Base-by-base conservation (phyloP, 768 basidiomycete genomes). In the Pulveroboletus sp. region DNA sequence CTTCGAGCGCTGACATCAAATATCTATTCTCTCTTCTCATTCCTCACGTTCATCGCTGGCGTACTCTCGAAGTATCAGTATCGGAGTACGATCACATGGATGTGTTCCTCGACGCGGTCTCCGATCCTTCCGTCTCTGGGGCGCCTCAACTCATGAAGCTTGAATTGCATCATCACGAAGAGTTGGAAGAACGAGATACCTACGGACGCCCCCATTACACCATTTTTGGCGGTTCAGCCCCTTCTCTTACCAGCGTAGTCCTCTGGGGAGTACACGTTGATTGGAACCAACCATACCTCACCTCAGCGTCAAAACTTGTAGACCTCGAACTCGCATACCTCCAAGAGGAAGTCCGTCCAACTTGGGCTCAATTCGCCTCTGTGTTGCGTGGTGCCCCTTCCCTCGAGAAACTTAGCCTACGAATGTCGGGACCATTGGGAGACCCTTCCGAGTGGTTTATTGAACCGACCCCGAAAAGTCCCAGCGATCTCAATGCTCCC, bases 231-330 rank as follows among this genome's bases (percentile, higher is more conserved):
- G 73, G 76, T 22, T 74, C 73, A 16, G 65, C 68, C 8, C 87
- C 87, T 2, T 73, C 69, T 8, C 68, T 89, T 13, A 67, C 62
- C 17, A 58, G 67, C 5, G 64, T 80, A 29, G 68, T 70, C 10
- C 70, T 89, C 23, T 86, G 82, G 81, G 86, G 85, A 32, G 81
- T 87, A 5, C 86, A 86, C 53, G 63, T 89, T 29, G 75, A 82
- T 49, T 89, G 87, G 87, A 70, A 74, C 26, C 68, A 71, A 29
- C 69, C 74, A 14, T 61, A 73, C 19, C 53, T 67, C 24, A 26
- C 49, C 6, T 55, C 60, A 4, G 60, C 62, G 2, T n/a, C 52
- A 24, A 57, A 52, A 8, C 67, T 89, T 24, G 60, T 56, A 20
- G 73, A 78, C 14, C 61, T 89, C 19, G 78, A 84, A 56, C 69